phyloP scores from a whole-genome alignment of 192 early-diverging fungal genomes.

The Coemansia sp. region DNA sequence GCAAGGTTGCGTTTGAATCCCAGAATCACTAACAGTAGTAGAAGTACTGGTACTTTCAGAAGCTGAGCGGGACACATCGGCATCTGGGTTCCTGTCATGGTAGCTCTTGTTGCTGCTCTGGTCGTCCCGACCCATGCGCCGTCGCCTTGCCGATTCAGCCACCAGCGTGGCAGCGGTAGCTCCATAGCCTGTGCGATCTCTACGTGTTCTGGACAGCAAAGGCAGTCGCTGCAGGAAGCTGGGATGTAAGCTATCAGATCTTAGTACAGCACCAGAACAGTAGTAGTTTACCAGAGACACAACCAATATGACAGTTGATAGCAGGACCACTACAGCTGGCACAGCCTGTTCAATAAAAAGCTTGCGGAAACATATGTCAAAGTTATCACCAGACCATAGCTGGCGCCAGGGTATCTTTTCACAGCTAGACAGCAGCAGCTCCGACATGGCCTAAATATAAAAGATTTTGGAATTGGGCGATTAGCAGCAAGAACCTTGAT shows the following conservation, averaged over 20 bases:
- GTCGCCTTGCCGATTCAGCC: neutral
- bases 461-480: neutral
- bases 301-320: constrained; percentile 16
- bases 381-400: constrained; percentile 47
- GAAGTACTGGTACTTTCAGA: neutral
- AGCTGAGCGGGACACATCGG: neutral
- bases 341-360: constrained; percentile 34
- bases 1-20: neutral
- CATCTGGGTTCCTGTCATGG: neutral
- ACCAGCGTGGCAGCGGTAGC: neutral
- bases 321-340: constrained; percentile 17
- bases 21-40: neutral
- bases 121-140: neutral
- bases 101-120: neutral
- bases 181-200: neutral
- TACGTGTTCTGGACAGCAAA: neutral
- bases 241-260: neutral
- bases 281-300: constrained; percentile 15
- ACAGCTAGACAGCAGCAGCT: constrained; percentile 6
- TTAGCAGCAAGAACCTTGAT: neutral
- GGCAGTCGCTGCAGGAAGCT: neutral
- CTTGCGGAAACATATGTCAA: constrained; percentile 42
- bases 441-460: constrained; percentile 5
- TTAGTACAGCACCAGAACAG: neutral
- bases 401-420: constrained; percentile 27